Evolutionary conservation across 1,284 basidiomycete species (phyloP), one percentile per base, ranked within the genome.

Genomic region (Ganoderma sinense): DNA sequence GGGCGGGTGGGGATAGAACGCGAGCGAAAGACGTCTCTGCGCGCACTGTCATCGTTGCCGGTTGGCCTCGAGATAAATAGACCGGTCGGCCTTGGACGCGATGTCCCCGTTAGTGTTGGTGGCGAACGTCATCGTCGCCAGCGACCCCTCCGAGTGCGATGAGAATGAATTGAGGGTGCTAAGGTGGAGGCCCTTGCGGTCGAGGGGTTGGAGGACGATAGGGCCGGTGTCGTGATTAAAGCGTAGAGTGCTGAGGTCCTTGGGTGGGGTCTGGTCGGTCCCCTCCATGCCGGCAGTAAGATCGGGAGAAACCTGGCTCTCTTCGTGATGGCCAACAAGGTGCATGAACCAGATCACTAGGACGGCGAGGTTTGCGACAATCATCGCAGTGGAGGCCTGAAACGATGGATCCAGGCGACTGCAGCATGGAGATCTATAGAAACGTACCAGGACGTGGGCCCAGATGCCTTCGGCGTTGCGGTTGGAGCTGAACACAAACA

Each of bases 351-450:
- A 76, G 41, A 74, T 73, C 10, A 77, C 74, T 56, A 78, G 74
- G 45, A 78, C 76, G 39, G 74, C 74, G 60, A 78, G 72, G 65
- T 76, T 77, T 62, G 70, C 72, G 39, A 78, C 73, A 56, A 77
- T 74, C 43, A 78, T 65, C 1, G 75, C 74, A 1, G 71, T 73
- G 23, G 74, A 69, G 5, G 76, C 73, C 77, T 78, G 62, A 5
- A 29, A 33, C 20, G 39, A 58, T 40, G 16, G 33, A 23, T 33
- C 18, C 8, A 29, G 26, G 23, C n/a, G 16, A 36, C n/a, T 29
- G 45, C n/a, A 11, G 48, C 14, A 13, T 23, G 14, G 26, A 26
- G 10, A 4, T 10, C 1, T 26, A 13, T 10, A 45, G 40, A 45
- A 33, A 59, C 67, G 48, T 43, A 76, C 77, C 71, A 76, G 65